These are phyloP conservation scores for Lipomyces chichibuensis DNA, from an alignment of 805 yeast species.

Conservation along the genomic window DNA sequence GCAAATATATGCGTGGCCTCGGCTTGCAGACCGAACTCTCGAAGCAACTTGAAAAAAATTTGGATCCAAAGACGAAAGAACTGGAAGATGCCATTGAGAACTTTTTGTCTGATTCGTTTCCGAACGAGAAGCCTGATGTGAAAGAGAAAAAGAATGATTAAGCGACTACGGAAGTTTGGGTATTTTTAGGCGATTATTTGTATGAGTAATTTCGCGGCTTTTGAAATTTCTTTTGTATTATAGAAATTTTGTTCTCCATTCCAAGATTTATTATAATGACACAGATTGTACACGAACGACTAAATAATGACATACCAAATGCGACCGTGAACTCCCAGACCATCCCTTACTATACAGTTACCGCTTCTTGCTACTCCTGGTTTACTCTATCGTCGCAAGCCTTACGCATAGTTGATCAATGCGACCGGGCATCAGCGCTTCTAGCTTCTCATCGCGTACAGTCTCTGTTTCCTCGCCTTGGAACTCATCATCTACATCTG, in stretches of 20 bases:
- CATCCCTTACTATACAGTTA: background rate
- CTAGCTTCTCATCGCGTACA: constrained; percentile 16
- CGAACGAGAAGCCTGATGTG: background rate
- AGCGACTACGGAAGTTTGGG: background rate
- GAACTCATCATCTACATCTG: constrained; percentile 8
- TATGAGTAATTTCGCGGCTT: background rate
- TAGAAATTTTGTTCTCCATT: background rate
- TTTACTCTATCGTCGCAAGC: constrained; percentile 2
- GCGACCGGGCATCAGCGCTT: constrained; percentile 23
- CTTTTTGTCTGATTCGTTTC: constrained; percentile 20
- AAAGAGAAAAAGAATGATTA: background rate
- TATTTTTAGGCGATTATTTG: background rate
- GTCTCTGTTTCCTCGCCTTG: constrained; percentile 4
- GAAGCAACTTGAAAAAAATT: constrained; percentile 17
- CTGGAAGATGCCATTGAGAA: constrained; percentile 27
- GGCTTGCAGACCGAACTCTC: background rate
- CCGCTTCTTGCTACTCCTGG: background rate
- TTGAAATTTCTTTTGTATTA: background rate
- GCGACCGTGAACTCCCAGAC: background rate
- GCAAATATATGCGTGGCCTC: constrained; percentile 63
- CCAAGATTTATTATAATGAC: background rate
- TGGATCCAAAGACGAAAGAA: constrained; percentile 24
- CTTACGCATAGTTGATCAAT: constrained; percentile 13
- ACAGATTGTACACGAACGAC: too few species aligned
- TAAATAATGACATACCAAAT: background rate